A percentile compares a stretch with the other conserved stretches of the same genome.
Evolutionary conservation across 2,329 filamentous ascomycete species (phyloP).

Genomic region (Xylaria sp.): DNA sequence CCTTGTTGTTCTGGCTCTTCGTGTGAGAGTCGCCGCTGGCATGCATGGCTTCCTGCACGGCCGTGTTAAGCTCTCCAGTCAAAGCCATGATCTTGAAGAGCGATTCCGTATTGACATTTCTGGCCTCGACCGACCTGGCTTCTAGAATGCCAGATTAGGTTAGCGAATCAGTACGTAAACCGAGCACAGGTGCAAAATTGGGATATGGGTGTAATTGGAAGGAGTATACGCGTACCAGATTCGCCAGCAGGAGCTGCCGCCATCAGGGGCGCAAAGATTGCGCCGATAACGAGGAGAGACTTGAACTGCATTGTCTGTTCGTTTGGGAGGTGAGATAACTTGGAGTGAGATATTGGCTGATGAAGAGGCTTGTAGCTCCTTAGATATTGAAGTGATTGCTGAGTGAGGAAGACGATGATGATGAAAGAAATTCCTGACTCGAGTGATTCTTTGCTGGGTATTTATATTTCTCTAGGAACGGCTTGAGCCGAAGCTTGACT

Average conservation of each 20-base stretch:
- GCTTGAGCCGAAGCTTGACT: neutral
- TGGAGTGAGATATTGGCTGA: neutral
- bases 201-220: too few species aligned
- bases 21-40: too few species aligned
- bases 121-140: neutral
- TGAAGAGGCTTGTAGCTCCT: neutral
- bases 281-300: neutral
- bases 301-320: neutral
- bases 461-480: neutral
- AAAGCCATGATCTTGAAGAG: constrained; percentile 2
- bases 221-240: neutral
- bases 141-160: neutral
- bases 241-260: neutral
- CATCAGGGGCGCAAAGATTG: neutral
- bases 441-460: neutral
- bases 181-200: neutral
- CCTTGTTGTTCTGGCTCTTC: too few species aligned
- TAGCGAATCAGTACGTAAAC: neutral
- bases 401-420: neutral
- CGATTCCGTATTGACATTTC: neutral
- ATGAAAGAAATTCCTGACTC: too few species aligned
- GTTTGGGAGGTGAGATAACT: neutral
- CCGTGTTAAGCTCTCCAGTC: neutral
- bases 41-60: neutral
- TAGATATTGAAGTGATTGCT: neutral